Conservation (phyloP, 2,329 filamentous ascomycete species). For the Xylariaceae sp. region DNA sequence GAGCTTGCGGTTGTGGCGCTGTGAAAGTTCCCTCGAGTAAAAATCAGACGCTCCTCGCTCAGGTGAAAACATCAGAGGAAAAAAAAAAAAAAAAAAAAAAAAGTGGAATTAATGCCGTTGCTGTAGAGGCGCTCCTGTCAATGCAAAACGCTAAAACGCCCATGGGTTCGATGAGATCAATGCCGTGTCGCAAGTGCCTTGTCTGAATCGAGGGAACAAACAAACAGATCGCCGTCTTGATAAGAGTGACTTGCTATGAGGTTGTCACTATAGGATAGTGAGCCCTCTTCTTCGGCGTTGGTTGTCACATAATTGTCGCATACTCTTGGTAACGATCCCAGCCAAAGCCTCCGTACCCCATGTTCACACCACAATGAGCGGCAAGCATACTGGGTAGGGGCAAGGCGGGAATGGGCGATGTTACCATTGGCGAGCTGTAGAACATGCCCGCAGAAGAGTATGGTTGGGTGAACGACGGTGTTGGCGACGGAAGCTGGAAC, state of each 20-base stretch:
- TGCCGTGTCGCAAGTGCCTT: conserved; percentile 20
- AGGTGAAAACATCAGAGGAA: conserved; percentile 32
- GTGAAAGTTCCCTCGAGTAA: conserved; percentile 23
- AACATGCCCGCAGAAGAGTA: conserved; percentile 71
- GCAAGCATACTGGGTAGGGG: conserved; percentile 85
- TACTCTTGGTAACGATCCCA: conserved; percentile 88
- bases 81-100: conserved; percentile 24
- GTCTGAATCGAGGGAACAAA: conserved; percentile 20
- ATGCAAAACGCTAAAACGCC: conserved; percentile 35
- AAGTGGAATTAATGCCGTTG: conserved; percentile 26
- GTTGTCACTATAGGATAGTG: conserved; percentile 49
- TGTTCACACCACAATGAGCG: conserved; percentile 78
- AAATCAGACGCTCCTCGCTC: conserved; percentile 39
- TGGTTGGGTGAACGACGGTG: conserved; percentile 76
- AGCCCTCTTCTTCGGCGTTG: conserved; percentile 47
- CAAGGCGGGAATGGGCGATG: conserved; percentile 71
- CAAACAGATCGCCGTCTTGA: conserved; percentile 24
- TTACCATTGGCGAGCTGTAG: conserved; percentile 76
- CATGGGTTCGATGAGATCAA: conserved; percentile 23
- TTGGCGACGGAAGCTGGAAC: conserved; percentile 72
- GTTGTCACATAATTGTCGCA: conserved; percentile 81
- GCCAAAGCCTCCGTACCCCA: conserved; percentile 74
- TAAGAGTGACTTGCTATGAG: conserved; percentile 31
- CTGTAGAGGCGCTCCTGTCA: conserved; percentile 32
- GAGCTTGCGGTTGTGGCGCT: conserved; percentile 48